Base-by-base conservation (phyloP, 352 stramenopile genomes). In the Phytopythium montanum region DNA sequence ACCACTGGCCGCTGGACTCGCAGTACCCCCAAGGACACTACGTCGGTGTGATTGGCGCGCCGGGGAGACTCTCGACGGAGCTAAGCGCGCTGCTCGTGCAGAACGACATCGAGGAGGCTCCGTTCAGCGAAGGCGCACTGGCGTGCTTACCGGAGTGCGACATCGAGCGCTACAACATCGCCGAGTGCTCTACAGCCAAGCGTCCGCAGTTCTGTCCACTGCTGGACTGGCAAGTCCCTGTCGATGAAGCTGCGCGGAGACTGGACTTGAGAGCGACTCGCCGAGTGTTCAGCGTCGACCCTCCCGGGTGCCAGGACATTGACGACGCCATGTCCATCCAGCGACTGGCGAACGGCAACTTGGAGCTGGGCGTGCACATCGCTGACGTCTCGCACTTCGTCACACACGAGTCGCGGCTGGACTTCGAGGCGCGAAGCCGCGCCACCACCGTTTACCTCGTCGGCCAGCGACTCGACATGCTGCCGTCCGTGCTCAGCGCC, bases 311-410 rank as follows among this genome's bases (percentile, higher is more conserved):
- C 56, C 86, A 95, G 60, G 89, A 97, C 64, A 96, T 97, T 64
- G 89, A 97, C 60, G 89, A 97, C 65, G 86, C 89, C 41, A 94
- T 96, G 85, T 94, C 88, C 16, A 85, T 96, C 38, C 79, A 75
- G 13, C 58, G 60, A 0, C 69, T 96, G 33, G 61, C 80, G 3
- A 95, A 96, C 51, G 88, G 87, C 10, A 90, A 92, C 59, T 55
- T 96, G 19, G 88, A 99, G 59, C 77, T 99, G 5, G 97, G 97
- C 3, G 97, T 99, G 6, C 97, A 99, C 65, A 99, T 99, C 72
- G 97, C 98, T 0, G 98, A 99, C 72, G 98, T 99, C 3, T 99
- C 96, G 41, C 96, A 99, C 73, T 99, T 99, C 66, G 97, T 99
- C 5, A 65, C 92, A 39, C 85, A 97, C 53, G 96, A 87, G n/a